These are phyloP conservation scores for Aspergillus pseudonomiae DNA, from an alignment of 2,329 filamentous ascomycete genomes.

Conservation along the genomic window DNA sequence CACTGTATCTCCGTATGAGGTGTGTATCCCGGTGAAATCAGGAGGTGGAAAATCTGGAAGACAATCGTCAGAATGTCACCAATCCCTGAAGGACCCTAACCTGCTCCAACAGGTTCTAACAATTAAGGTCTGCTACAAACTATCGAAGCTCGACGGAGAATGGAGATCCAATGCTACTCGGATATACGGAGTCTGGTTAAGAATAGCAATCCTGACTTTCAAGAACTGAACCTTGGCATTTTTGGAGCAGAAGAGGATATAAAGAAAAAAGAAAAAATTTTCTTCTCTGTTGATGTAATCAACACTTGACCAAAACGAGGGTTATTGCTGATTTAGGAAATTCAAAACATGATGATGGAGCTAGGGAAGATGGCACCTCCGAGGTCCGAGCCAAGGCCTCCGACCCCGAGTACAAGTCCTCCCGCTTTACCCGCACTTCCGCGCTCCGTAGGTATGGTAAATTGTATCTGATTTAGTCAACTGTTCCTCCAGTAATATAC, in stretches of 20 bases:
- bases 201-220: slow-evolving; percentile 2
- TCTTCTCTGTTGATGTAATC: slow-evolving; percentile 1
- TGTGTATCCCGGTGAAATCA: too few relatives aligned
- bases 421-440: slow-evolving; percentile 14
- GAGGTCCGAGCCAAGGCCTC: slow-evolving; percentile 25
- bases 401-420: slow-evolving; percentile 1
- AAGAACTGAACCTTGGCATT: not conserved
- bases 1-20: too few relatives aligned
- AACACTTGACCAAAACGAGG: slow-evolving; percentile 1
- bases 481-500: slow-evolving; percentile 11
- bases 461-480: not conserved
- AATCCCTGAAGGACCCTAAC: not conserved
- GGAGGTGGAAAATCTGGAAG: not conserved
- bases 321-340: slow-evolving; percentile 16
- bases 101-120: not conserved
- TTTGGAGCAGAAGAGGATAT: not conserved
- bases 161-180: slow-evolving; percentile 1
- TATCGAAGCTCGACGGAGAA: not conserved
- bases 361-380: slow-evolving; percentile 21
- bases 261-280: not conserved
- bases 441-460: slow-evolving; percentile 13
- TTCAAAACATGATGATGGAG: slow-evolving; percentile 9
- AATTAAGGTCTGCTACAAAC: not conserved
- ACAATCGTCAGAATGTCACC: not conserved
- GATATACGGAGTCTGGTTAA: slow-evolving; percentile 19